These are phyloP conservation scores for Diplotaxis tenuifolia DNA, from an alignment of 345 rosid species.

Conservation along the genomic window DNA sequence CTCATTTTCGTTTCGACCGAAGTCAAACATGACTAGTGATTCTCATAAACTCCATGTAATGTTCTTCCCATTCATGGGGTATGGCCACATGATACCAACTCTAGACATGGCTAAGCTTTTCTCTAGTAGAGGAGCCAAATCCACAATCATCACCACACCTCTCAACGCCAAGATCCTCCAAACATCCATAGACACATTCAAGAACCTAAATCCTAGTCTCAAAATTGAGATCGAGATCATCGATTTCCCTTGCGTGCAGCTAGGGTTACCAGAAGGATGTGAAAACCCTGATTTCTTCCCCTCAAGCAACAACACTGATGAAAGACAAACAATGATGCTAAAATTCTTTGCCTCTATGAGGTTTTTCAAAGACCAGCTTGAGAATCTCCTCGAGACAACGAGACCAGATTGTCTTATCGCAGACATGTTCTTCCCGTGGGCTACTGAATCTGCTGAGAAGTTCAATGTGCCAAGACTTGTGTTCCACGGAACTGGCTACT, in stretches of 20 bases:
- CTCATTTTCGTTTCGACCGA: not conserved
- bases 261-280: constrained; percentile 46
- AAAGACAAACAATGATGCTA: not conserved
- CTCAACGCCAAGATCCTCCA: constrained; percentile 41
- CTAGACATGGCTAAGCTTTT: constrained; percentile 59
- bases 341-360: constrained; percentile 20
- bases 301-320: not conserved
- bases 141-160: constrained; percentile 56
- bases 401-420: constrained; percentile 43
- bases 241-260: constrained; percentile 36
- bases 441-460: constrained; percentile 43
- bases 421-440: constrained; percentile 62
- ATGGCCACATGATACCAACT: constrained; percentile 57
- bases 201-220: constrained; percentile 14
- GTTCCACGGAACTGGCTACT: constrained; percentile 51
- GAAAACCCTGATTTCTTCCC: constrained; percentile 26
- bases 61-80: constrained; percentile 56
- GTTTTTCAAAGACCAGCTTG: constrained; percentile 33
- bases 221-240: constrained; percentile 22
- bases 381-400: constrained; percentile 20
- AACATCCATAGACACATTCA: constrained; percentile 28
- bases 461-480: constrained; percentile 49
- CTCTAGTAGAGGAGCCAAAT: constrained; percentile 39
- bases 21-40: constrained; percentile 24
- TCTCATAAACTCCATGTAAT: constrained; percentile 33